These are phyloP conservation scores for Evernia prunastri DNA, from an alignment of 495 filamentous ascomycete genomes.

Conservation along the genomic window DNA sequence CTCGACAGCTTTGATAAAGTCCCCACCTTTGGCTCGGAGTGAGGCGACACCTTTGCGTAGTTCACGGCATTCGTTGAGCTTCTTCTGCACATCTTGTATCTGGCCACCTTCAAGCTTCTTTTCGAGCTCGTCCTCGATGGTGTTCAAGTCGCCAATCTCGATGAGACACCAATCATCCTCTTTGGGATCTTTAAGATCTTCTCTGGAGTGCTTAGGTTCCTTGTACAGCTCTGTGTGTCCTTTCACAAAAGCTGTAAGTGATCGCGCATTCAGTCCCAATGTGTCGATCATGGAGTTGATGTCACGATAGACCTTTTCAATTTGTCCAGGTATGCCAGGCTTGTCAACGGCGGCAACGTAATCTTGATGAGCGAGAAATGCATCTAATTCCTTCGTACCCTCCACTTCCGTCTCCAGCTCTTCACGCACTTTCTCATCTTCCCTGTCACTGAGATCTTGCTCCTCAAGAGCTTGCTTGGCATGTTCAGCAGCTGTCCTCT, in stretches of 20 bases:
- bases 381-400: slow-evolving; percentile 48
- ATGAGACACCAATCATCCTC: slow-evolving; percentile 62
- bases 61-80: slow-evolving; percentile 53
- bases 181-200: slow-evolving; percentile 60
- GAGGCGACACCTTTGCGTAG: slow-evolving; percentile 59
- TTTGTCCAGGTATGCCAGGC: slow-evolving; percentile 63
- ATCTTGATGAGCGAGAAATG: slow-evolving; percentile 63
- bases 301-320: slow-evolving; percentile 83
- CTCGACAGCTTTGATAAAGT: slow-evolving; percentile 64
- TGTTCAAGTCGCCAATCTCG: slow-evolving; percentile 59
- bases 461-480: slow-evolving; percentile 31
- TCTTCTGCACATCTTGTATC: slow-evolving; percentile 56
- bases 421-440: slow-evolving; percentile 55
- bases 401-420: slow-evolving; percentile 49
- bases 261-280: slow-evolving; percentile 76
- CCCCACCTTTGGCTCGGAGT: slow-evolving; percentile 61
- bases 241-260: slow-evolving; percentile 62
- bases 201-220: slow-evolving; percentile 41
- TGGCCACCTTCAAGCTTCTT: slow-evolving; percentile 54
- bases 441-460: slow-evolving; percentile 48
- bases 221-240: slow-evolving; percentile 52
- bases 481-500: slow-evolving; percentile 32
- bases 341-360: slow-evolving; percentile 55
- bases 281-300: slow-evolving; percentile 96
- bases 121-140: slow-evolving; percentile 50